These are phyloP conservation scores for Aspergillus nomiae DNA, from an alignment of 2,329 filamentous ascomycete genomes.

Conservation along the genomic window DNA sequence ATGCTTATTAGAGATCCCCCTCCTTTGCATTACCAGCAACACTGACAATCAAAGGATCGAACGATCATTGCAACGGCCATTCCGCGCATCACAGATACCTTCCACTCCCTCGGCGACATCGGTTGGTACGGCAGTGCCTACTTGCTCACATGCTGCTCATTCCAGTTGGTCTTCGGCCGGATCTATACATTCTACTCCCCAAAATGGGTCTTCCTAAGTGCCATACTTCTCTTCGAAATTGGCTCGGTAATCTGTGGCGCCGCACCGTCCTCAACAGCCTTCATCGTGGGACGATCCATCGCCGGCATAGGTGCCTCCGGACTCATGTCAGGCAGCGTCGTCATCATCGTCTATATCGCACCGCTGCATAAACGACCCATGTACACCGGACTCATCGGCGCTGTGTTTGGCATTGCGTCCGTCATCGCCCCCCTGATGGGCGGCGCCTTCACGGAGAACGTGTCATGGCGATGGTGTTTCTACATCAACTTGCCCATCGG, in stretches of 20 bases:
- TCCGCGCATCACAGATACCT: slow-evolving; percentile 34
- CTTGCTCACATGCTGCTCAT: slow-evolving; percentile 25
- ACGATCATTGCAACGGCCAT: slow-evolving; percentile 1
- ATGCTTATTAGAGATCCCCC: not conserved
- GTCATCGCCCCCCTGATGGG: slow-evolving; percentile 46
- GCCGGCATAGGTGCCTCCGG: slow-evolving; percentile 39
- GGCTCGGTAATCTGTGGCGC: slow-evolving; percentile 41
- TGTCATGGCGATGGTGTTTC: slow-evolving; percentile 20
- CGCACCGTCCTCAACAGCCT: slow-evolving; percentile 33
- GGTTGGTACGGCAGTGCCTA: slow-evolving; percentile 16
- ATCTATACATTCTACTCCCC: slow-evolving; percentile 39
- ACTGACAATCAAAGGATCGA: not conserved
- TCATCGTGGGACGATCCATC: slow-evolving; percentile 41
- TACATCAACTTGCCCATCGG: slow-evolving; percentile 21
- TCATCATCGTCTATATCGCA: slow-evolving; percentile 32
- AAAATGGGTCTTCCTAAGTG: slow-evolving; percentile 37
- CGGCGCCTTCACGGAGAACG: slow-evolving; percentile 41
- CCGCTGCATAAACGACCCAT: slow-evolving; percentile 56
- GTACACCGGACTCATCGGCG: slow-evolving; percentile 48
- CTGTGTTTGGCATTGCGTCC: slow-evolving; percentile 58
- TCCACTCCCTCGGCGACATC: slow-evolving; percentile 9
- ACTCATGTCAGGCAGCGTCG: slow-evolving; percentile 30
- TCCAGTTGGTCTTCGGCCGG: slow-evolving; percentile 41
- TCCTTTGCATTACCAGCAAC: not conserved
- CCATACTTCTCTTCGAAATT: slow-evolving; percentile 40